A percentile compares a stretch with the other conserved stretches of the same genome.
Evolutionary conservation across 345 rosid species (phyloP).

Genomic region (Moricandia moricandioides): DNA sequence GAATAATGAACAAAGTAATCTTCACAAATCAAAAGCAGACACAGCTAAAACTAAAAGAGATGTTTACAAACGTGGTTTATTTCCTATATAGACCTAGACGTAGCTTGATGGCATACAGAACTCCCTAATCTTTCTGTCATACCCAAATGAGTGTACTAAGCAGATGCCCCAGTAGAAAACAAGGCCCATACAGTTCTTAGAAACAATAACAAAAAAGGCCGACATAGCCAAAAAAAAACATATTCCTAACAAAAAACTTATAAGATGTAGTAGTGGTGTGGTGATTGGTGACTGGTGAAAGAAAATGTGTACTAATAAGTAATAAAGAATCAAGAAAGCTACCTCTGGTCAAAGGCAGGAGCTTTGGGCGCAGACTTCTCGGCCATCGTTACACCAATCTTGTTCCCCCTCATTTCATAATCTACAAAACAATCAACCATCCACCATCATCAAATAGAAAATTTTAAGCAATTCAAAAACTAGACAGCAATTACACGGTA

Average conservation of each 20-base stretch:
- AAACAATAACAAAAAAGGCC: background rate
- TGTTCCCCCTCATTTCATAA: slow-evolving; percentile 76
- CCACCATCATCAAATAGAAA: background rate
- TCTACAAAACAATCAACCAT: slow-evolving; percentile 45
- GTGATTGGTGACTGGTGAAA: background rate
- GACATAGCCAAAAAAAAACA: background rate
- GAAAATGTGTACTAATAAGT: background rate
- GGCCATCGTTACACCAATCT: slow-evolving; percentile 87
- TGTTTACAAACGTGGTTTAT: background rate
- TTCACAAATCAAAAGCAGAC: background rate
- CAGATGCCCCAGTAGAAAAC: background rate
- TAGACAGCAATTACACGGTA: background rate
- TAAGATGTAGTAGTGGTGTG: background rate
- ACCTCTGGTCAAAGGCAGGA: slow-evolving; percentile 66
- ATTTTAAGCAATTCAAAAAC: background rate
- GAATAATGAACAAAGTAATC: background rate
- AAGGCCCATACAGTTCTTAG: background rate
- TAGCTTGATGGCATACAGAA: background rate
- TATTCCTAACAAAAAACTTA: background rate
- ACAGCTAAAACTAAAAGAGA: background rate
- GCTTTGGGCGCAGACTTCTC: slow-evolving; percentile 79
- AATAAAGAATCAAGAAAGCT: slow-evolving; percentile 21
- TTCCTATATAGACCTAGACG: background rate
- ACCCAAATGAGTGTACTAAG: slow-evolving; percentile 12
- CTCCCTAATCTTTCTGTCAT: background rate